These are phyloP conservation scores for Pelagophyceae sp. DNA, from an alignment of 352 stramenopile species.

Conservation along the genomic window DNA sequence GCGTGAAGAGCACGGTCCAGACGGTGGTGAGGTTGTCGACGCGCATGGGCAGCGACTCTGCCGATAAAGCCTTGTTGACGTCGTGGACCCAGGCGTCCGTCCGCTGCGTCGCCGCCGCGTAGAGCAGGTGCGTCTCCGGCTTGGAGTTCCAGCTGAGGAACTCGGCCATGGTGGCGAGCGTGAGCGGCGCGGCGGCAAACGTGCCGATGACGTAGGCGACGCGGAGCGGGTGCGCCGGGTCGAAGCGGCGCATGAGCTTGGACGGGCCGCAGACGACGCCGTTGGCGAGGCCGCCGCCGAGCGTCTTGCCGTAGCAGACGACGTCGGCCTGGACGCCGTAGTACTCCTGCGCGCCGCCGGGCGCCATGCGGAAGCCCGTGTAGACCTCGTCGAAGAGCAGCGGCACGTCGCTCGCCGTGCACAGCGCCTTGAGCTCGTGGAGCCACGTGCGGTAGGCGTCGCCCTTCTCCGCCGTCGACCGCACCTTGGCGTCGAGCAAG, in stretches of 20 bases:
- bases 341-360: constrained; percentile 35
- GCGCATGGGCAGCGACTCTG: constrained; percentile 24
- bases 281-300: constrained; percentile 33
- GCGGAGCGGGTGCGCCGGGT: constrained; percentile 30
- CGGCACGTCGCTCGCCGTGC: constrained; percentile 21
- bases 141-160: constrained; percentile 29
- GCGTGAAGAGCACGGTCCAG: constrained; percentile 36
- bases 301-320: constrained; percentile 33
- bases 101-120: constrained; percentile 14
- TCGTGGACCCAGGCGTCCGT: constrained; percentile 26
- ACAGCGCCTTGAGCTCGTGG: constrained; percentile 26
- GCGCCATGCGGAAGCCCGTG: constrained; percentile 34
- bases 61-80: constrained; percentile 24
- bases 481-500: constrained; percentile 29
- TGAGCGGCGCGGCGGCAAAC: constrained; percentile 31
- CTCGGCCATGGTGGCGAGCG: constrained; percentile 31
- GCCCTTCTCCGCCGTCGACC: constrained; percentile 20
- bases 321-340: constrained; percentile 37
- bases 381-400: constrained; percentile 40
- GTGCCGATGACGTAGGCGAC: constrained; percentile 35
- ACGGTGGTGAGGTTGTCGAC: constrained; percentile 33
- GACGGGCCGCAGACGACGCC: constrained; percentile 32
- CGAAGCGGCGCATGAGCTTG: constrained; percentile 29
- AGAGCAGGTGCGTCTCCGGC: constrained; percentile 3
- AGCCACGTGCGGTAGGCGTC: constrained; percentile 32